Conservation (phyloP, 1,284 basidiomycete species). For the Anthracocystis panici-leucophaei region DNA sequence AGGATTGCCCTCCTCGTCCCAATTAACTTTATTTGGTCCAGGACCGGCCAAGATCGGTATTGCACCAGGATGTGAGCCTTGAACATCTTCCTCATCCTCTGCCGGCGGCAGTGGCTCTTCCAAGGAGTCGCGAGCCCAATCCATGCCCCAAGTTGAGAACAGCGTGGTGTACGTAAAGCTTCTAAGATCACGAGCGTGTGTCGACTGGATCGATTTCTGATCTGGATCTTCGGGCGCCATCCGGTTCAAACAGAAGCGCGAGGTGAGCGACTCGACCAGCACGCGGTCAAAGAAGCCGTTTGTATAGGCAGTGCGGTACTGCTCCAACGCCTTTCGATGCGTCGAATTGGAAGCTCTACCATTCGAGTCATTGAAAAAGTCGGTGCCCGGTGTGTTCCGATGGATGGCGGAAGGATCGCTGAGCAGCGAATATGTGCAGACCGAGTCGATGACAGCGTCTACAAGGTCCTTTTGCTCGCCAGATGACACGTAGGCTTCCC, state of each 20-base stretch:
- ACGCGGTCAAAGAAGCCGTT: conserved; percentile 33
- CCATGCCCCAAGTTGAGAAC: conserved; percentile 59
- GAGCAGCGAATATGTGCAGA: conserved; percentile 58
- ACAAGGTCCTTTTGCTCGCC: conserved; percentile 50
- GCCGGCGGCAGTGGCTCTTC: conserved; percentile 37
- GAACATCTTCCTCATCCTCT: conserved; percentile 3
- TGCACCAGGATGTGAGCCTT: not conserved
- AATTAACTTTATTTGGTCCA: conserved; percentile 43
- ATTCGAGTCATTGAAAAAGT: conserved; percentile 41
- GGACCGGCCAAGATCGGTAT: conserved; percentile 26
- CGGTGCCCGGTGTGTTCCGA: conserved; percentile 32
- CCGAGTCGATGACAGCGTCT: conserved; percentile 56
- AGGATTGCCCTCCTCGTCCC: conserved; percentile 53
- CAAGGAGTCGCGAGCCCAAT: conserved; percentile 56
- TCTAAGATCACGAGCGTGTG: conserved; percentile 45
- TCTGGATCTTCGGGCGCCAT: conserved; percentile 59
- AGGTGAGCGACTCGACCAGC: conserved; percentile 44
- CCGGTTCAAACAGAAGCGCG: conserved; percentile 34
- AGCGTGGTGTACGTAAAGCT: conserved; percentile 50
- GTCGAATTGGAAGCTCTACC: not conserved
- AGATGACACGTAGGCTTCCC: conserved; percentile 41
- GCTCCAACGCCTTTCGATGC: conserved; percentile 5
- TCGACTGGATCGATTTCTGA: conserved; percentile 37
- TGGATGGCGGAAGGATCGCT: conserved; percentile 39
- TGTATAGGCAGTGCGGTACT: conserved; percentile 46